Evolutionary conservation across 192 early-diverging fungal genomes (phyloP).

Genomic region (Coemansia sp.): DNA sequence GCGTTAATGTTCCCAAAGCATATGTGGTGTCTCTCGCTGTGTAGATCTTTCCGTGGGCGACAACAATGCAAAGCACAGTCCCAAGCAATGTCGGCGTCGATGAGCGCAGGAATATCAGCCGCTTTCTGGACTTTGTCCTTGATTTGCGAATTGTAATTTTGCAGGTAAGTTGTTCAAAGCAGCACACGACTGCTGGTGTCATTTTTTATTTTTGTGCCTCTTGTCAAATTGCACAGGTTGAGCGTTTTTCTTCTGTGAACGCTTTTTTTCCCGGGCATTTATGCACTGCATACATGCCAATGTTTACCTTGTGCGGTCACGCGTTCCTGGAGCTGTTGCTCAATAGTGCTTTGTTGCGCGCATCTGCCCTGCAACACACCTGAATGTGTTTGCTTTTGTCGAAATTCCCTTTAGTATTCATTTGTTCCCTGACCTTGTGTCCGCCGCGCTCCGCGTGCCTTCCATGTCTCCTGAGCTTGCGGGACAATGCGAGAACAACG

Average conservation of each 20-base stretch:
- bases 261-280: not conserved
- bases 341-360: not conserved
- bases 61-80: constrained; percentile 28
- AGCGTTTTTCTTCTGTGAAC: not conserved
- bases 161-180: constrained; percentile 32
- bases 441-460: not conserved
- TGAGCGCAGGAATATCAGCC: constrained; percentile 31
- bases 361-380: too few species aligned
- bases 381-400: not conserved
- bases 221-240: not conserved
- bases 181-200: not conserved
- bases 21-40: not conserved
- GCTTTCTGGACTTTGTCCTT: constrained; percentile 47
- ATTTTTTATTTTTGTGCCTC: not conserved
- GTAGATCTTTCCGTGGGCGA: constrained; percentile 54
- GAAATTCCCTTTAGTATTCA: not conserved
- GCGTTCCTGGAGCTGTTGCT: not conserved
- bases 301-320: not conserved
- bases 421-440: not conserved
- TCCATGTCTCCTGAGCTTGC: not conserved
- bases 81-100: constrained; percentile 18
- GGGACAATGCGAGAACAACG: too few species aligned
- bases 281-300: not conserved
- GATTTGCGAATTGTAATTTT: constrained; percentile 50
- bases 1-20: not conserved